phyloP scores from a whole-genome alignment of 2,329 filamentous ascomycete species.

The Sporothrix phasma region DNA sequence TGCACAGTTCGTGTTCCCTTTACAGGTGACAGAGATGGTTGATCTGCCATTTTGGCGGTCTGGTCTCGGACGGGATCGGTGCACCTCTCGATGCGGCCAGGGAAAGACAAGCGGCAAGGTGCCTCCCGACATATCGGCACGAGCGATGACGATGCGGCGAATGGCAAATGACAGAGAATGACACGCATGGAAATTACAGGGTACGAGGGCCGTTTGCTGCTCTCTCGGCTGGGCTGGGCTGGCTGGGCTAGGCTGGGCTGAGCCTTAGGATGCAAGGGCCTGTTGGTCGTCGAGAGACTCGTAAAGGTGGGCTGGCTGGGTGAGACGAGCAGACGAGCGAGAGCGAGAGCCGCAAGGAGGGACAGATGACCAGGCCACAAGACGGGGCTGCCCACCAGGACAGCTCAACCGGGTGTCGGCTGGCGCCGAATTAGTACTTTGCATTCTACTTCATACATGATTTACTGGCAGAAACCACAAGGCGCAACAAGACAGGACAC shows the following conservation, averaged over 20 bases:
- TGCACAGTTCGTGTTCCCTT: too few relatives aligned
- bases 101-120: too few relatives aligned
- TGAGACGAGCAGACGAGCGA: neutral
- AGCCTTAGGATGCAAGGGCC: neutral
- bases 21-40: neutral
- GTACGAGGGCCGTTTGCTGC: too few relatives aligned
- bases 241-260: neutral
- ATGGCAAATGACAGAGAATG: neutral
- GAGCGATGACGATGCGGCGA: neutral
- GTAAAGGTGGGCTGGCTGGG: neutral
- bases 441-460: too few relatives aligned
- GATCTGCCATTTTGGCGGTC: neutral
- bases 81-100: too few relatives aligned
- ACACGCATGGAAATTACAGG: neutral
- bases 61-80: neutral
- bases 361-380: constrained; percentile 10
- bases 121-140: too few relatives aligned
- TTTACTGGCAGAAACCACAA: too few relatives aligned
- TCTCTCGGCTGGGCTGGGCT: too few relatives aligned
- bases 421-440: too few relatives aligned
- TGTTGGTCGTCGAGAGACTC: neutral
- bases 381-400: neutral
- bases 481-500: neutral
- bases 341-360: neutral
- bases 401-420: neutral